Base-by-base conservation (phyloP, 2,329 filamentous ascomycete genomes). In the Pyrenophora seminiperda region DNA sequence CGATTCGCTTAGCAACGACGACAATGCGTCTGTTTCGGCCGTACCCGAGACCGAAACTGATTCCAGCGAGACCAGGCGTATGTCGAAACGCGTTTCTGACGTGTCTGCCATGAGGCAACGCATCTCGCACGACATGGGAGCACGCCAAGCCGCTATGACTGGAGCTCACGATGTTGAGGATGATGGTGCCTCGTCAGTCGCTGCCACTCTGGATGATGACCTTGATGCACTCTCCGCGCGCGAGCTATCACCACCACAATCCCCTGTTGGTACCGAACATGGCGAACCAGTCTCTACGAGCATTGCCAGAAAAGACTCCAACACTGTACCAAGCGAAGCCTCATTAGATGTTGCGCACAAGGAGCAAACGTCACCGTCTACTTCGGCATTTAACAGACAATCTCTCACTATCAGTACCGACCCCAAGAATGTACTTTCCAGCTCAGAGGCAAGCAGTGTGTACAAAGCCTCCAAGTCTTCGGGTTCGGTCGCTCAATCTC, bases 181-280 rank as follows among this genome's bases (percentile, higher is more conserved):
- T 53, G 73, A 79, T 50, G 64, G 70, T 29, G 73, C 71, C n/a
- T 80, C 77, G 9, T 80, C 77, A n/a, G 55, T 79, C 38, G 77
- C 74, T 11, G 78, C 77, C 18, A 79, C 77, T 0, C 81, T 87
- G 62, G 86, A 87, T 13, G 86, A 88, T 48, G 80, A 85, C 20
- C 29, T 57, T 19, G 79, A 80, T n/a, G 63, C 71, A 9, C 53
- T 68, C 5, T 73, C 73, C 2, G 29, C 72, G 19, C 64, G 65
- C 14, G 52, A 65, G 6, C 49, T 73, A 1, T 70, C 70, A 5
- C 62, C 61, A 13, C 50, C 60, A 13, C 55, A 59, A 11, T 68
- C 68, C 14, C 62, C 64, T n/a, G 46, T 64, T n/a, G 44, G 54
- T 19, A 54, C 54, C 3, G 58, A 65, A 30, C 47, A 57, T 19